Percentiles rank a stretch among this genome's conserved stretches.
These are phyloP conservation scores for Gonapodya prolifera DNA, from an alignment of 192 early-diverging fungal species.

Conservation along the genomic window DNA sequence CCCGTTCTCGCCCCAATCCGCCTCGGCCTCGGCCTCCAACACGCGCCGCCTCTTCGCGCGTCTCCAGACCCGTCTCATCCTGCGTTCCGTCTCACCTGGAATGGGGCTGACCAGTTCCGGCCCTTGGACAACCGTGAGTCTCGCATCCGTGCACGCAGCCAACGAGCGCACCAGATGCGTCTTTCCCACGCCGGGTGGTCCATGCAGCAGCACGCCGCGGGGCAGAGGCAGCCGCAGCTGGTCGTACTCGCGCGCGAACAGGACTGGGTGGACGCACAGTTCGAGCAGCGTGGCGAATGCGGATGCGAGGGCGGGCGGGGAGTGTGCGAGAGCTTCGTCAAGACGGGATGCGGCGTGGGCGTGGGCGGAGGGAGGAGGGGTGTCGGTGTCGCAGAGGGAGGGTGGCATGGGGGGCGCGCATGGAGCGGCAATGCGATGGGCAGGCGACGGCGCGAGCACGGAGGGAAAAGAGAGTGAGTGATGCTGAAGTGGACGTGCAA, in stretches of 20 bases:
- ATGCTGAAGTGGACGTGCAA: too few species aligned
- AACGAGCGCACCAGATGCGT: constrained; percentile 68
- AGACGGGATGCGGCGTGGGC: background rate
- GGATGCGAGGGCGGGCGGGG: background rate
- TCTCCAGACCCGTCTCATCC: background rate
- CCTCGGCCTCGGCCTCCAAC: constrained; percentile 49
- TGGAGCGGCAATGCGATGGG: too few species aligned
- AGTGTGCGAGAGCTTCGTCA: background rate
- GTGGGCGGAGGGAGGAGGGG: too few species aligned
- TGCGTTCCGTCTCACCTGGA: constrained; percentile 80
- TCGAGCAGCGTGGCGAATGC: background rate
- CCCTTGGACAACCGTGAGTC: constrained; percentile 73
- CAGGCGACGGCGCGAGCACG: too few species aligned
- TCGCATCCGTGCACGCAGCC: constrained; percentile 50
- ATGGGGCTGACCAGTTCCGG: constrained; percentile 80
- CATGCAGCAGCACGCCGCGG: constrained; percentile 71
- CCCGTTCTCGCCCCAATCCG: background rate
- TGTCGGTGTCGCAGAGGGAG: too few species aligned
- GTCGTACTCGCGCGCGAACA: background rate
- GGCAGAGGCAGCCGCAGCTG: background rate
- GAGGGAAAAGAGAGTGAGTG: too few species aligned
- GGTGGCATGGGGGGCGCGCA: too few species aligned
- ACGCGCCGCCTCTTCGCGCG: constrained; percentile 58
- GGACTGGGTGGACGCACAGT: background rate
- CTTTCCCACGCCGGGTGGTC: constrained; percentile 92